phyloP scores from a whole-genome alignment of 2,329 filamentous ascomycete species.

The Exophiala sp. region DNA sequence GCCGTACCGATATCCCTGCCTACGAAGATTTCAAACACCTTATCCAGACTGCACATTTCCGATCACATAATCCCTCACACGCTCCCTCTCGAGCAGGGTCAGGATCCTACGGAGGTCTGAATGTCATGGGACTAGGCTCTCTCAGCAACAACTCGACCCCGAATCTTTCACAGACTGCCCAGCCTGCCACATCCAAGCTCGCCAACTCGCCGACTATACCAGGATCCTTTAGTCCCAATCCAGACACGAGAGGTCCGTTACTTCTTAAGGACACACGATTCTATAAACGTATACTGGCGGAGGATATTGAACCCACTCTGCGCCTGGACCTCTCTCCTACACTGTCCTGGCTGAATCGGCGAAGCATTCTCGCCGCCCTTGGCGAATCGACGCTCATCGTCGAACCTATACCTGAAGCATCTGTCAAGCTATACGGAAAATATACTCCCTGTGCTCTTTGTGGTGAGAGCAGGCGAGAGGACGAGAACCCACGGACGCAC shows the following conservation, averaged over 20 bases:
- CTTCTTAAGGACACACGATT: slow-evolving; percentile 87
- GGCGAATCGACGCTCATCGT: slow-evolving; percentile 83
- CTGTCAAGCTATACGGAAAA: slow-evolving; percentile 37
- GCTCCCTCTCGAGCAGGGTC: slow-evolving; percentile 64
- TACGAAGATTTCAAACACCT: slow-evolving; percentile 84
- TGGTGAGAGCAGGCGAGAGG: slow-evolving; percentile 72
- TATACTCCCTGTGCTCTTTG: slow-evolving; percentile 77
- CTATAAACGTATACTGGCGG: slow-evolving; percentile 81
- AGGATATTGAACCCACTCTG: slow-evolving; percentile 93
- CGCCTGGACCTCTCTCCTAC: slow-evolving; percentile 85
- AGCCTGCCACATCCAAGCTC: slow-evolving; percentile 59
- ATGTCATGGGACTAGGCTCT: slow-evolving; percentile 53
- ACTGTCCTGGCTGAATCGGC: slow-evolving; percentile 86
- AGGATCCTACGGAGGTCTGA: slow-evolving; percentile 65
- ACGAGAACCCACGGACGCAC: slow-evolving; percentile 71
- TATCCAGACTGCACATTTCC: slow-evolving; percentile 58
- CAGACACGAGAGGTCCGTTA: slow-evolving; percentile 32
- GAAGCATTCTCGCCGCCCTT: slow-evolving; percentile 77
- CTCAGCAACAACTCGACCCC: slow-evolving; percentile 35
- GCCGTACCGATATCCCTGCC: slow-evolving; percentile 74
- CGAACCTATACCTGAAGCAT: slow-evolving; percentile 70
- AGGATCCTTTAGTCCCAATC: slow-evolving; percentile 39
- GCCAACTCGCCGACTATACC: slow-evolving; percentile 51
- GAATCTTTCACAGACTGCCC: slow-evolving; percentile 58
- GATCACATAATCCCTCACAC: slow-evolving; percentile 28